Percentiles rank a stretch among this genome's conserved stretches.
phyloP scores from a whole-genome alignment of 2,329 filamentous ascomycete genomes.

The Arthrobotrys iridis region DNA sequence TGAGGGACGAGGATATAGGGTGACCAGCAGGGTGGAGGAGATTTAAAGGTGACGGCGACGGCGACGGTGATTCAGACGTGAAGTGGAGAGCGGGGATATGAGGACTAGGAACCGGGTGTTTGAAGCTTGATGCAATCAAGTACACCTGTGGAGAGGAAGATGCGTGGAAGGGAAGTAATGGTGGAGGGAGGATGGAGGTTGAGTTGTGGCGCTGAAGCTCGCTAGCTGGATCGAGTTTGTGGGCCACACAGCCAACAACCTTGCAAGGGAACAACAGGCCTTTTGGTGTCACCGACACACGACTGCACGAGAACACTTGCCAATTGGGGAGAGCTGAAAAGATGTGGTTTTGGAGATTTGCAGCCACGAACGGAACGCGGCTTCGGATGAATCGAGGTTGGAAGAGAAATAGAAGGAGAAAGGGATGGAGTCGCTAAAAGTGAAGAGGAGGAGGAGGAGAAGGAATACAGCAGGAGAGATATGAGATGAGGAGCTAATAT shows the following conservation, averaged over 20 bases:
- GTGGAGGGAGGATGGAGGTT: constrained; percentile 30
- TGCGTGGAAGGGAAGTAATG: constrained; percentile 18
- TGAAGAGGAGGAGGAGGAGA: constrained; percentile 28
- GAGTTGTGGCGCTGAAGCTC: constrained; percentile 35
- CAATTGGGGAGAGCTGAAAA: not conserved
- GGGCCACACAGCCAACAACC: constrained; percentile 21
- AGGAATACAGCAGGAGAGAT: not conserved
- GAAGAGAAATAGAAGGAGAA: constrained; percentile 26
- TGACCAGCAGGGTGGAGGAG: not conserved
- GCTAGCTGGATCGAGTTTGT: constrained; percentile 29
- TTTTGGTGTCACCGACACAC: constrained; percentile 3
- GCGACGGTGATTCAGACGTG: not conserved
- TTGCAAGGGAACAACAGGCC: constrained; percentile 6
- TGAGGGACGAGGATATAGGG: not conserved
- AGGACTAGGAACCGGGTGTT: not conserved
- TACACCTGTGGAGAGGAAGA: constrained; percentile 16
- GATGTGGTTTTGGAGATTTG: too few relatives aligned
- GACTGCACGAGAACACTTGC: constrained; percentile 20
- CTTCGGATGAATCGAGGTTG: constrained; percentile 11
- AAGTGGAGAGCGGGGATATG: not conserved
- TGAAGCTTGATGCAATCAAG: constrained; percentile 32
- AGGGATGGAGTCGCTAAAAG: constrained; percentile 36
- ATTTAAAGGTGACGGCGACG: not conserved
- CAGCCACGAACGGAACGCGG: not conserved
- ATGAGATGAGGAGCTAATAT: too few relatives aligned